Evolutionary conservation across 179 eudicot species (phyloP).

Genomic region (Silene vulgaris): DNA sequence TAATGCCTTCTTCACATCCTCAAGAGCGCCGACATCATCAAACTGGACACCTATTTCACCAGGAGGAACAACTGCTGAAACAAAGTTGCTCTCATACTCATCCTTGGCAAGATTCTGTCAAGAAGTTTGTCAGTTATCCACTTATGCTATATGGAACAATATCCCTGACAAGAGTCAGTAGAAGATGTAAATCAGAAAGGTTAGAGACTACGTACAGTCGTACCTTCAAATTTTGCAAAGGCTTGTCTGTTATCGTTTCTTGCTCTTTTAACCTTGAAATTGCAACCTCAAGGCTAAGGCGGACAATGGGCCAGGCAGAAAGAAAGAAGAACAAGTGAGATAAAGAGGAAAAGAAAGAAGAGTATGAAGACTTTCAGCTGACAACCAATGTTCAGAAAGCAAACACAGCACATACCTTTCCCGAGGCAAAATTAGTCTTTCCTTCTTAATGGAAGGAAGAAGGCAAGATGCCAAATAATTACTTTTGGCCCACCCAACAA

Average conservation of each 20-base stretch:
- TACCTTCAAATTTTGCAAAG: conserved; percentile 82
- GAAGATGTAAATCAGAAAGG: conserved; percentile 3
- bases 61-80: conserved; percentile 91
- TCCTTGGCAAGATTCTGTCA: conserved; percentile 94
- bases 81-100: conserved; percentile 92
- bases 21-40: conserved; percentile 98
- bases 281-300: conserved; percentile 70
- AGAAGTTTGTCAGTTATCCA: not conserved
- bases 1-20: conserved; percentile 87
- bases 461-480: conserved; percentile 71
- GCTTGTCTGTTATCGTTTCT: conserved; percentile 66
- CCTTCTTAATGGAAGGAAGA: conserved; percentile 64
- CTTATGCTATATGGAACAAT: conserved; percentile 10
- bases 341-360: not conserved
- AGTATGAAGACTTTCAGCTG: not conserved
- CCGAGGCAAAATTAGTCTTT: conserved; percentile 59
- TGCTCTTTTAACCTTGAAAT: conserved; percentile 74
- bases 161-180: not conserved
- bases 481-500: conserved; percentile 97
- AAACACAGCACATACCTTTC: conserved; percentile 49
- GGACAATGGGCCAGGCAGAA: conserved; percentile 4
- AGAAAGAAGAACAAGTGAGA: conserved; percentile 15
- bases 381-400: conserved; percentile 12
- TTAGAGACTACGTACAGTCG: conserved; percentile 43
- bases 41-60: conserved; percentile 91